Conservation (phyloP, 2,329 filamentous ascomycete species). For the Arthrobotrys sphaeroides region DNA sequence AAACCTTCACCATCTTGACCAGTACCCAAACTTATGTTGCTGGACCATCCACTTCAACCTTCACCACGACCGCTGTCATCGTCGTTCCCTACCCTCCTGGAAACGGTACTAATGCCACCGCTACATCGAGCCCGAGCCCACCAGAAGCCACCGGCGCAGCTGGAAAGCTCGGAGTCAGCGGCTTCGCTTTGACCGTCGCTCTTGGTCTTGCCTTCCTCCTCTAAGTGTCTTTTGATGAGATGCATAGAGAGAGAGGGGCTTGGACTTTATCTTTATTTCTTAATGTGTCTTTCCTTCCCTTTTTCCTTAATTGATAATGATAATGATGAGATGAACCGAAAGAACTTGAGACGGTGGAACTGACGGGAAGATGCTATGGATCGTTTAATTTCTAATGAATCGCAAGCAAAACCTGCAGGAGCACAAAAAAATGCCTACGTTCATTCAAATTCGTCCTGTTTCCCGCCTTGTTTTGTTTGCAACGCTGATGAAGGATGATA, state of each 20-base stretch:
- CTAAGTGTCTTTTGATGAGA: conserved; percentile 1
- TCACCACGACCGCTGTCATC: conserved; percentile 29
- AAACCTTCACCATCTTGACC: background rate
- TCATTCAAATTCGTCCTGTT: background rate
- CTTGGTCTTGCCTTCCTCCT: conserved; percentile 48
- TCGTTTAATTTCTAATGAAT: conserved; percentile 49
- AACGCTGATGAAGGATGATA: too few species aligned
- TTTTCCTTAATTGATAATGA: conserved; percentile 30
- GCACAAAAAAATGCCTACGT: background rate
- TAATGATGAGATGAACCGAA: conserved; percentile 32
- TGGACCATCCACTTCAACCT: conserved; percentile 16
- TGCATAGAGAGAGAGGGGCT: background rate
- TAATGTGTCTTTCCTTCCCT: background rate
- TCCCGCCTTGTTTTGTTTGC: background rate
- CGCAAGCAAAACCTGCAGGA: background rate
- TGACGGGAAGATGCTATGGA: background rate
- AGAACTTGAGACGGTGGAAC: background rate
- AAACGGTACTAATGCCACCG: conserved; percentile 35
- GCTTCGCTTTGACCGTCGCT: conserved; percentile 44
- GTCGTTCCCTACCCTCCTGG: conserved; percentile 22
- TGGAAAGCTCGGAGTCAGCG: conserved; percentile 41
- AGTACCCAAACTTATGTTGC: background rate
- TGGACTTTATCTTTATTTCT: conserved; percentile 2
- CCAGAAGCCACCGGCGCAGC: conserved; percentile 46
- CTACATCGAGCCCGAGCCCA: conserved; percentile 7